Base-by-base conservation (phyloP, 768 basidiomycete species). In the Boletus patriciae region DNA sequence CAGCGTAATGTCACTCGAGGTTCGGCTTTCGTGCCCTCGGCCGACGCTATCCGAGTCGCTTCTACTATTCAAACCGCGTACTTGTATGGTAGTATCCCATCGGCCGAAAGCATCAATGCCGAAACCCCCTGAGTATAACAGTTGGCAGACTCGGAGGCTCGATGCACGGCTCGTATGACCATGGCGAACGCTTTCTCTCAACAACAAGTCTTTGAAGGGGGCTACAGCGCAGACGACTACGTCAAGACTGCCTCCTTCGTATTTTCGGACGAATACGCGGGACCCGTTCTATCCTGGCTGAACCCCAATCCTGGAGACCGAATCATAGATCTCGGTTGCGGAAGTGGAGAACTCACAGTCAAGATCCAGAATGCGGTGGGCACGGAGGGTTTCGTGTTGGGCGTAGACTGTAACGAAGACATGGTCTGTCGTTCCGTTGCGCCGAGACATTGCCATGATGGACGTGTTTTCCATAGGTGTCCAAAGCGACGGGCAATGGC, bases 291-390 rank as follows among this genome's bases (percentile, higher is more conserved):
- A 13, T 76, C 77, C 3, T 75, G 90, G 29, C 77, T 94, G 12
- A 70, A 80, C n/a, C 78, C 89, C 0, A 61, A 80, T 59, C 78
- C 82, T 0, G 90, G 90, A 2, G 87, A 92, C 62, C 76, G 77
- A 47, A 85, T 93, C 44, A 74, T 88, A 56, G 90, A 92, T 63
- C 71, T 92, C 43, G 92, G 92, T 3, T 94, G 92, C 65, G 92
- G 93, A 18, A 91, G 85, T 44, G 92, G 91, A 0, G 87, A 94
- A 60, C 73, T 94, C 15, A 90, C 88, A 0, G 60, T 80, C 46
- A 72, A 79, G 53, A 76, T 95, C 31, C 76, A 80, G 46, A 67
- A 77, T 13, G 62, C 78, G 16, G 88, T 94, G 6, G 76, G 61
- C 23, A 41, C 60, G 43, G 77, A 74, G 8, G 87, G 90, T 0